These are phyloP conservation scores for Rhodotorula sp. DNA, from an alignment of 1,284 basidiomycete species.

Conservation along the genomic window DNA sequence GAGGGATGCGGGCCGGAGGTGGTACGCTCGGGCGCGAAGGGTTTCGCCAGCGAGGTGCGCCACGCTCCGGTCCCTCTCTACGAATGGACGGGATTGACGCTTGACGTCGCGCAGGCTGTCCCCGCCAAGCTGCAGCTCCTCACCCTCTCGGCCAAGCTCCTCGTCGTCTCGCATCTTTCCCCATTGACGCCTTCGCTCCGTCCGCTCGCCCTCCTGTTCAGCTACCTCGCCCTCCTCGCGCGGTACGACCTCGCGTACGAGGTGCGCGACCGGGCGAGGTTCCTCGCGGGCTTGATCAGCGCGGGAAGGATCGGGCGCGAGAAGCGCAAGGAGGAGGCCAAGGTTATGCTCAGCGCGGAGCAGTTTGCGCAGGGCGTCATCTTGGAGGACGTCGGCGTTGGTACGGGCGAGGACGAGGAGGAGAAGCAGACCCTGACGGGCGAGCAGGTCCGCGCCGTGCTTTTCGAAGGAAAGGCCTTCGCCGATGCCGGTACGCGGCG, in stretches of 20 bases:
- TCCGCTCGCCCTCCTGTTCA: conserved; percentile 56
- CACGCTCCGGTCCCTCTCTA: neutral
- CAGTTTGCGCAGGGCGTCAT: conserved; percentile 40
- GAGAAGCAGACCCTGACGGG: conserved; percentile 17
- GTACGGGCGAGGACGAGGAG: neutral
- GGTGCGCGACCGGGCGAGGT: conserved; percentile 80
- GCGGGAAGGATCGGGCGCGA: conserved; percentile 26
- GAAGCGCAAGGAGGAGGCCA: conserved; percentile 3
- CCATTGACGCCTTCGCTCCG: conserved; percentile 37
- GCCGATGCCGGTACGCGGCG: neutral
- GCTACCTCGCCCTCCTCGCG: conserved; percentile 78
- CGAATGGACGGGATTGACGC: neutral
- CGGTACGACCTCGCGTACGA: conserved; percentile 84
- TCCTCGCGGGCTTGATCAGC: conserved; percentile 68
- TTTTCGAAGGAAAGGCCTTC: conserved; percentile 35
- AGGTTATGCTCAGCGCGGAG: conserved; percentile 34
- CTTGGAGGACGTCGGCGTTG: conserved; percentile 25
- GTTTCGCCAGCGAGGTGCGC: conserved; percentile 69
- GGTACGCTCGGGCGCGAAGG: conserved; percentile 70
- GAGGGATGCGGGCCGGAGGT: conserved; percentile 69
- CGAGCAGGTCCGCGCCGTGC: conserved; percentile 24
- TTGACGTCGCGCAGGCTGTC: conserved; percentile 55
- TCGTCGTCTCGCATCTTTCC: conserved; percentile 65
- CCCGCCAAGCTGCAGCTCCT: conserved; percentile 77
- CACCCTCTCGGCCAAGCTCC: conserved; percentile 78